These are phyloP conservation scores for Xenoacremonium recifei DNA, from an alignment of 2,329 filamentous ascomycete species.

Conservation along the genomic window DNA sequence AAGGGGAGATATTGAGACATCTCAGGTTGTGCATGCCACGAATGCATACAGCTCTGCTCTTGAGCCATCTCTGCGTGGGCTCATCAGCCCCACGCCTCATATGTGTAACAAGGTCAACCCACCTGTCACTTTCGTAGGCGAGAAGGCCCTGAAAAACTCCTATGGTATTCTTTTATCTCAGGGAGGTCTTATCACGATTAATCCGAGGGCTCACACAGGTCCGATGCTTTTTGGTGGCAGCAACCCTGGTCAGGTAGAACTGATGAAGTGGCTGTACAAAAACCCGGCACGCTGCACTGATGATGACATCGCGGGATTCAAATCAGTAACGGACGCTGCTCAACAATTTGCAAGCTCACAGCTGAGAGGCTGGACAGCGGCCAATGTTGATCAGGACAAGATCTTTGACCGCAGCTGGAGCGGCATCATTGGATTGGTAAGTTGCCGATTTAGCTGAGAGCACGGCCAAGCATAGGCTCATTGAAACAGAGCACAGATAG, in stretches of 20 bases:
- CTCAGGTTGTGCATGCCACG: slow-evolving; percentile 11
- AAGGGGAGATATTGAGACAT: slow-evolving; percentile 7
- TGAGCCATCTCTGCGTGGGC: slow-evolving; percentile 8
- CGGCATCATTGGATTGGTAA: slow-evolving; percentile 9
- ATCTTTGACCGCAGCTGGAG: slow-evolving; percentile 6
- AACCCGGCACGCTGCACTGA: slow-evolving; percentile 6
- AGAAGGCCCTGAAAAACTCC: slow-evolving; percentile 7
- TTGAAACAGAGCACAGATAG: slow-evolving; percentile 8
- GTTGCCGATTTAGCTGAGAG: neutral
- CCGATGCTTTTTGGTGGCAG: slow-evolving; percentile 9
- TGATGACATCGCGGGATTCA: slow-evolving; percentile 5
- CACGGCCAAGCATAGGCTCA: neutral
- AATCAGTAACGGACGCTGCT: slow-evolving; percentile 6
- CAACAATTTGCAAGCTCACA: slow-evolving; percentile 8
- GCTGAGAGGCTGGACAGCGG: slow-evolving; percentile 4
- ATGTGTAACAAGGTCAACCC: slow-evolving; percentile 10
- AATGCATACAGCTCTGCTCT: slow-evolving; percentile 13
- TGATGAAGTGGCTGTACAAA: slow-evolving; percentile 4
- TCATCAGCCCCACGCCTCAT: slow-evolving; percentile 10
- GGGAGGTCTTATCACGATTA: slow-evolving; percentile 7
- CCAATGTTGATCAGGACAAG: neutral
- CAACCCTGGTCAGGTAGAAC: slow-evolving; percentile 9
- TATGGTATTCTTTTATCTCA: slow-evolving; percentile 9
- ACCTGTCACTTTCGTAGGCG: neutral
- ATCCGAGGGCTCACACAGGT: slow-evolving; percentile 2